Conservation (phyloP, 2,329 filamentous ascomycete species). For the Stagonosporopsis cucurbitacearum region DNA sequence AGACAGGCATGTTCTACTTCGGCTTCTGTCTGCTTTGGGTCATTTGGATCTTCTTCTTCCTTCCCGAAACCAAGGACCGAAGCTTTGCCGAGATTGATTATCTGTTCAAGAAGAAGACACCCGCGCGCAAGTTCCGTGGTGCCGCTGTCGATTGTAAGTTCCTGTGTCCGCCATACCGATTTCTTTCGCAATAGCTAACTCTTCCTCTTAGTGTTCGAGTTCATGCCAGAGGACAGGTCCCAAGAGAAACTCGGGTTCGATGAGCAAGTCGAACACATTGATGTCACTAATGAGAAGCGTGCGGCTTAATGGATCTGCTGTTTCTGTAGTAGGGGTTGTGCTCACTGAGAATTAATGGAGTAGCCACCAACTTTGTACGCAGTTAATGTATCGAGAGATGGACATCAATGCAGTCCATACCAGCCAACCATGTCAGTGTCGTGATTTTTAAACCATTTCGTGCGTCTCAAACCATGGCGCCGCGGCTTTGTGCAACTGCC, state of each 20-base stretch:
- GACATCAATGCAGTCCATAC: no score
- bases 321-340: no score
- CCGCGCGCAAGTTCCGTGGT: conserved; percentile 28
- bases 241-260: conserved; percentile 9
- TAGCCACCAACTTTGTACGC: no score
- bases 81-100: conserved; percentile 84
- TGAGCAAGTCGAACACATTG: neutral
- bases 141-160: conserved; percentile 22
- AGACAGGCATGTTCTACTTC: conserved; percentile 79
- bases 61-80: conserved; percentile 77
- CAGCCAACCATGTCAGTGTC: no score
- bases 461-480: no score
- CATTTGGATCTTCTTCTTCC: conserved; percentile 76
- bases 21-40: conserved; percentile 77
- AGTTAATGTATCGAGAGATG: no score
- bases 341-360: no score
- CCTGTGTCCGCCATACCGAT: neutral
- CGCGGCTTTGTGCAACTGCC: no score
- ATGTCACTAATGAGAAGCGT: neutral
- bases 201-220: conserved; percentile 21
- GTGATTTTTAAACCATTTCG: no score
- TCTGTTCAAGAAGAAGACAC: conserved; percentile 66
- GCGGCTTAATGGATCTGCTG: neutral
- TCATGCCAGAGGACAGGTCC: conserved; percentile 15
- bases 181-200: conserved; percentile 6